phyloP scores from a whole-genome alignment of 495 filamentous ascomycete genomes.

The Xanthoparmelia taractica region DNA sequence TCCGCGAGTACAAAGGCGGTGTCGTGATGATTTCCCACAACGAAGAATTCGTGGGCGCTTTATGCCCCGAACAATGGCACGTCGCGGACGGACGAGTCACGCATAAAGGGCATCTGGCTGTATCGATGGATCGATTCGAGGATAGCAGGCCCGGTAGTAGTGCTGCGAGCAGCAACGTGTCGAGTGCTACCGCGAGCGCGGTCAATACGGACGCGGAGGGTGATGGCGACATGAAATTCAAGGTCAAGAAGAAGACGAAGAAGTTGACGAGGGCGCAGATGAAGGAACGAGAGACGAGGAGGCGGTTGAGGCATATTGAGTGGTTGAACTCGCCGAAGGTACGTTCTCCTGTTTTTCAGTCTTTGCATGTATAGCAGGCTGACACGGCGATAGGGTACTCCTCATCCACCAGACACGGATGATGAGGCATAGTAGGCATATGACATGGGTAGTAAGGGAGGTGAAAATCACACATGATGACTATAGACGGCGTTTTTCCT shows the following conservation, averaged over 20 bases:
- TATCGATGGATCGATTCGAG: conserved; percentile 77
- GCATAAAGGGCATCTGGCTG: conserved; percentile 66
- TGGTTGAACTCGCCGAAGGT: conserved; percentile 66
- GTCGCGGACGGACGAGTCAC: conserved; percentile 80
- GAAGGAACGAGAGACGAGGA: conserved; percentile 84
- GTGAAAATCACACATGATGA: not conserved
- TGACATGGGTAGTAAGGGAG: too few species aligned
- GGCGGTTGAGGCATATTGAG: conserved; percentile 88
- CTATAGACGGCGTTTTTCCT: conserved; percentile 15
- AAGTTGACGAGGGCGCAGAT: conserved; percentile 94
- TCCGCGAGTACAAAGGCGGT: conserved; percentile 94
- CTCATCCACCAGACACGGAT: conserved; percentile 68
- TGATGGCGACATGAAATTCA: conserved; percentile 77
- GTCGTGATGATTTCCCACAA: conserved; percentile 99
- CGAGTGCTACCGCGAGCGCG: conserved; percentile 55
- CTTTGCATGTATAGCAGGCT: conserved; percentile 23
- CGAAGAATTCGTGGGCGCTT: conserved; percentile 93
- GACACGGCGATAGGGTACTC: conserved; percentile 62
- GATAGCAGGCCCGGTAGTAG: conserved; percentile 62
- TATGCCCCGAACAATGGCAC: conserved; percentile 92
- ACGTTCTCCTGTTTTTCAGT: conserved; percentile 1
- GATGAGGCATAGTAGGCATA: conserved; percentile 64
- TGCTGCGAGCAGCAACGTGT: conserved; percentile 52
- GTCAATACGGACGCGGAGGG: conserved; percentile 84
- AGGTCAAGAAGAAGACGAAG: conserved; percentile 87